Evolutionary conservation across 2,329 filamentous ascomycete species (phyloP).

Genomic region (Alternaria alternata): DNA sequence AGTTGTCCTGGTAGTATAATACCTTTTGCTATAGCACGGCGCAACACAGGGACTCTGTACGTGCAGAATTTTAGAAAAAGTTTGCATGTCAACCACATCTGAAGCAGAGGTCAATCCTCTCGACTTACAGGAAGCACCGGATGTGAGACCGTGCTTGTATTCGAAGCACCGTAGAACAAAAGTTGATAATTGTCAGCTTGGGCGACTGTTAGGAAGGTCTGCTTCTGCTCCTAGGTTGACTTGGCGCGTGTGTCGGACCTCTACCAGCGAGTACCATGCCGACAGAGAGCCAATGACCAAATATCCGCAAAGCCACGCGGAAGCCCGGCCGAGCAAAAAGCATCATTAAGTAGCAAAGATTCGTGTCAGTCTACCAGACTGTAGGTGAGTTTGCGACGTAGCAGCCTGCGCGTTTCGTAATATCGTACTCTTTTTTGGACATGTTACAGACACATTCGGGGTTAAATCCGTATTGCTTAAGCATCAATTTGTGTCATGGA

Average conservation of each 20-base stretch:
- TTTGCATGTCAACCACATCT: constrained; percentile 6
- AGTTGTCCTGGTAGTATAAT: constrained; percentile 7
- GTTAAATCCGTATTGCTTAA: neutral
- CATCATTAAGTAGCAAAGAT: constrained; percentile 2
- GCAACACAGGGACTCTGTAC: constrained; percentile 5
- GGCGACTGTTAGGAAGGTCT: neutral
- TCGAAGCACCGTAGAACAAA: constrained; percentile 7
- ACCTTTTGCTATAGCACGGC: constrained; percentile 13
- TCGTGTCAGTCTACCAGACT: neutral
- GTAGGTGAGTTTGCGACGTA: neutral
- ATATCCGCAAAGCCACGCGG: constrained; percentile 5
- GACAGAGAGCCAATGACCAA: constrained; percentile 6
- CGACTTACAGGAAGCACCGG: constrained; percentile 2
- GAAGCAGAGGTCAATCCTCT: constrained; percentile 2
- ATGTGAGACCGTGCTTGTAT: constrained; percentile 1
- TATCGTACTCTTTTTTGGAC: neutral
- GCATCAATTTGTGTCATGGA: neutral
- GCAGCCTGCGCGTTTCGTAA: neutral
- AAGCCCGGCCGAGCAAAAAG: constrained; percentile 15
- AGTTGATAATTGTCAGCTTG: constrained; percentile 5
- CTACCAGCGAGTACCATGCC: constrained; percentile 2
- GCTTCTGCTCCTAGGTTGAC: constrained; percentile 6
- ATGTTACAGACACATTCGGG: neutral
- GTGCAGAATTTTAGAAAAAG: constrained; percentile 2
- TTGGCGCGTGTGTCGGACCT: constrained; percentile 1